Evolutionary conservation across 2,329 filamentous ascomycete species (phyloP), one percentile per base, ranked within the genome.

Genomic region (Pseudogymnoascus pannorum): DNA sequence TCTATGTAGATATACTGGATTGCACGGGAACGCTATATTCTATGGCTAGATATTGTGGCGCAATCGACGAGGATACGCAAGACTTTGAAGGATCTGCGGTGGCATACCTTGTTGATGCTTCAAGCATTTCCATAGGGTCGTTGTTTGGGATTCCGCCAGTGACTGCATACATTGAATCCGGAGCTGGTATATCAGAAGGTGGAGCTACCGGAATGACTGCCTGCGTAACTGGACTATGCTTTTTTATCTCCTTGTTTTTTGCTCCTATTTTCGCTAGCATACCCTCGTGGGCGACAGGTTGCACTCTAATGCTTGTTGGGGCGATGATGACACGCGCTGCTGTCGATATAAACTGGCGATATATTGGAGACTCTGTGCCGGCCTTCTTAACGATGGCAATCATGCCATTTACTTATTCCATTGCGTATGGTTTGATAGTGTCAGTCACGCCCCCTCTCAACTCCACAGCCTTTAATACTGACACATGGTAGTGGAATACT

Each of bases 331-430:
- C 87, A 61, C 82, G 85, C 64, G 82, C 89, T 1, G 88, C 89
- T 12, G 84, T 83, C 14, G 88, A 94, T 66, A 92, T 96, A 78
- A 96, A 96, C 79, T 96, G 91, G 91, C 79, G 79, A 51, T 95
- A 96, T 75, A 79, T 91, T 64, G 91, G 91, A 60, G 91, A 96
- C 72, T 87, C 89, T 0, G 81, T 95, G 20, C 91, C 91, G 0
- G 90, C 91, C 3, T 95, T 95, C 76, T 77, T 95, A 33, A 92
- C 89, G 57, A 88, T 96, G 65, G 85, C 87, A 62, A 76, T 92
- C 64, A 95, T 96, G 91, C 91, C 91, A 0, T 94, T 95, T 75
- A 92, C 89, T 1, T 96, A 94, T 78, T 90, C 86, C 42, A 94
- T 95, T 70, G 89, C 91, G 8, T 89, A 95, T 70, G 91, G 91